Base-by-base conservation (phyloP, 202 grass and related monocot genomes). In the Zoysia matrella region DNA sequence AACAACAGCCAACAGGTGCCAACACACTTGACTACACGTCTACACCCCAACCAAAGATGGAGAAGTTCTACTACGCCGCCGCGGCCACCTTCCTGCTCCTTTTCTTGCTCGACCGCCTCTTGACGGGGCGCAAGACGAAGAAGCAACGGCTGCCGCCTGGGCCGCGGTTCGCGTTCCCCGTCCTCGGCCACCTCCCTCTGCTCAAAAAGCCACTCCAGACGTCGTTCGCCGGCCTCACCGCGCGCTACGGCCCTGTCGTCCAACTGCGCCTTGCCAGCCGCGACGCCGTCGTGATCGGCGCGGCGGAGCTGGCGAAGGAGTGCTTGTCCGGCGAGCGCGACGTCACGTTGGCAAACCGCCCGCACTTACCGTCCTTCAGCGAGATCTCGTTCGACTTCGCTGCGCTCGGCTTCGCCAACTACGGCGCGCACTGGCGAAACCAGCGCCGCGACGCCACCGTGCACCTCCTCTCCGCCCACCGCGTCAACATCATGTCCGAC, bases 101-200 rank as follows among this genome's bases (percentile, higher is more conserved):
- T 9, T 44, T 56, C 64, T 13, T 68, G 76, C 50, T 79, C 51
- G 64, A 47, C 10, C 51, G 6, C 41, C 51, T 79, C 64, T 14
- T 68, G n/a, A 46, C 9, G 64, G 16, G 10, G 51, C 49, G 76
- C 14, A 22, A 22, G 56, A 79, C 30, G 51, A 50, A 16, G 14
- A 36, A 2, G 30, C 30, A 36, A 36, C 30, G 30, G 30, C 30
- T 36, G 30, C 30, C 30, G 30, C 30, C 30, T 36, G 30, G 30
- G 30, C 30, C 30, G 30, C 30, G 30, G 40, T 14, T 79, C 64
- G 41, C 76, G 64, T 8, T 68, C 64, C 76, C 76, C 3, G 0
- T 79, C 64, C 64, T 79, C 41, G 76, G 76, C 51, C 76, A 79
- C 64, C 76, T 79, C 50, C 76, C 76, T 4, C 15, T 79, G 63